These are phyloP conservation scores for Globisporangium okanoganense DNA, from an alignment of 352 stramenopile genomes.

Conservation along the genomic window DNA sequence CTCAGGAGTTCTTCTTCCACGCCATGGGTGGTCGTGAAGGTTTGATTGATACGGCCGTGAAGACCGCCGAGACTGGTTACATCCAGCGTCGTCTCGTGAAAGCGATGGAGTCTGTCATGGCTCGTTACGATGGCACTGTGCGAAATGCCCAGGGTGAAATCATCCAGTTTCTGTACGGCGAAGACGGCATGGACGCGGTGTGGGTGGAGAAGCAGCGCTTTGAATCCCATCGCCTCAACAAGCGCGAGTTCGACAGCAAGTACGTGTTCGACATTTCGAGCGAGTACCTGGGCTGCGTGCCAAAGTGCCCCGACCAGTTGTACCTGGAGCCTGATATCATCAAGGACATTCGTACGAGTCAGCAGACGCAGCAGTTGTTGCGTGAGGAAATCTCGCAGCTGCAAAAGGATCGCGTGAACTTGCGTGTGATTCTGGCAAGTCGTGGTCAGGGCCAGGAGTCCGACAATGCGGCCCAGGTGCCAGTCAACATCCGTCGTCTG, in stretches of 20 bases:
- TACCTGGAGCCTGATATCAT: slow-evolving; percentile 87
- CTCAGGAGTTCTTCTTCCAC: slow-evolving; percentile 99
- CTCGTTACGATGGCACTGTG: slow-evolving; percentile 98
- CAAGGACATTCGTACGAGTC: slow-evolving; percentile 91
- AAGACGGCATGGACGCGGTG: slow-evolving; percentile 99
- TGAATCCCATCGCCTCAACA: slow-evolving; percentile 87
- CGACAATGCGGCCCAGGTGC: slow-evolving; percentile 88
- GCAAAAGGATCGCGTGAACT: slow-evolving; percentile 92
- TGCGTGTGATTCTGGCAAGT: slow-evolving; percentile 94
- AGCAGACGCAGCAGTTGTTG: slow-evolving; percentile 91
- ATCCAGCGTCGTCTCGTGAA: slow-evolving; percentile 99
- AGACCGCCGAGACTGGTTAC: slow-evolving; percentile 99
- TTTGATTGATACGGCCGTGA: slow-evolving; percentile 99
- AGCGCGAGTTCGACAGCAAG: slow-evolving; percentile 92
- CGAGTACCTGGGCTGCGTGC: slow-evolving; percentile 90
- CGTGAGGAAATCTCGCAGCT: slow-evolving; percentile 93
- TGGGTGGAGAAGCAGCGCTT: slow-evolving; percentile 99
- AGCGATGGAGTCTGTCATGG: slow-evolving; percentile 99
- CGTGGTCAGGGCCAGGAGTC: slow-evolving; percentile 92
- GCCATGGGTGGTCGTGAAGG: slow-evolving; percentile 99
- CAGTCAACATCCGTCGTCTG: slow-evolving; percentile 93
- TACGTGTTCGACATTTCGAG: slow-evolving; percentile 93
- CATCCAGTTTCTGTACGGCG: slow-evolving; percentile 90
- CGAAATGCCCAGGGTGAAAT: slow-evolving; percentile 91
- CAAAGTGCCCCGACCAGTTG: slow-evolving; percentile 78